phyloP scores from a whole-genome alignment of 106 monocot species.

The Vanilla planifolia region DNA sequence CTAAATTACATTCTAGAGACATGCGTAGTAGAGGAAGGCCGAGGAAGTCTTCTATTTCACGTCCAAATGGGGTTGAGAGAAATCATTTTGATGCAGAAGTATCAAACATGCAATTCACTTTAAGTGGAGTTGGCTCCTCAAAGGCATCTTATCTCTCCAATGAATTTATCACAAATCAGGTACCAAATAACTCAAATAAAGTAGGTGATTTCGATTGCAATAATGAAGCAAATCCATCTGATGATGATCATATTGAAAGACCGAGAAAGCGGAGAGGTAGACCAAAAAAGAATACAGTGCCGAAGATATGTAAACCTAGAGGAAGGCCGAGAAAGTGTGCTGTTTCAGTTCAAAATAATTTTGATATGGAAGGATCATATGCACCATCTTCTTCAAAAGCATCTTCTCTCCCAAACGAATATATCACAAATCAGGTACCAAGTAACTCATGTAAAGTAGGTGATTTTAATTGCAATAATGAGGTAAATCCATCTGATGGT shows the following conservation, averaged over 20 bases:
- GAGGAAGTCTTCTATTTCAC: neutral
- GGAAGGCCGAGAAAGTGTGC: slow-evolving; percentile 12
- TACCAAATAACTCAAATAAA: neutral
- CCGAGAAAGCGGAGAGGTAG: slow-evolving; percentile 28
- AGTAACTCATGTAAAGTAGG: neutral
- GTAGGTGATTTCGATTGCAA: slow-evolving; percentile 5
- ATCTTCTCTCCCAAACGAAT: neutral
- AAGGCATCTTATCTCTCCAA: neutral
- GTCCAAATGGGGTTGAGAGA: neutral
- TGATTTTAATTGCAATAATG: slow-evolving; percentile 10
- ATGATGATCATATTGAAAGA: slow-evolving; percentile 4
- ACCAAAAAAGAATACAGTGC: slow-evolving; percentile 20
- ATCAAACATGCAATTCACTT: neutral
- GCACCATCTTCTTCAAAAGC: neutral
- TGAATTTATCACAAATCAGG: neutral
- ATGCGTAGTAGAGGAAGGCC: slow-evolving; percentile 1
- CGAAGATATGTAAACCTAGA: slow-evolving; percentile 11
- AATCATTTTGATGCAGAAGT: neutral
- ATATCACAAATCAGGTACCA: neutral
- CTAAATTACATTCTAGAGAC: neutral
- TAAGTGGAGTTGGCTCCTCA: neutral
- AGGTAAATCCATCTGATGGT: neutral
- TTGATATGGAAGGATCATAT: neutral
- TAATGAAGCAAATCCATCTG: neutral
- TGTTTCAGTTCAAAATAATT: neutral